Evolutionary conservation across 768 basidiomycete genomes (phyloP).

Genomic region (Termitomyces sp.): DNA sequence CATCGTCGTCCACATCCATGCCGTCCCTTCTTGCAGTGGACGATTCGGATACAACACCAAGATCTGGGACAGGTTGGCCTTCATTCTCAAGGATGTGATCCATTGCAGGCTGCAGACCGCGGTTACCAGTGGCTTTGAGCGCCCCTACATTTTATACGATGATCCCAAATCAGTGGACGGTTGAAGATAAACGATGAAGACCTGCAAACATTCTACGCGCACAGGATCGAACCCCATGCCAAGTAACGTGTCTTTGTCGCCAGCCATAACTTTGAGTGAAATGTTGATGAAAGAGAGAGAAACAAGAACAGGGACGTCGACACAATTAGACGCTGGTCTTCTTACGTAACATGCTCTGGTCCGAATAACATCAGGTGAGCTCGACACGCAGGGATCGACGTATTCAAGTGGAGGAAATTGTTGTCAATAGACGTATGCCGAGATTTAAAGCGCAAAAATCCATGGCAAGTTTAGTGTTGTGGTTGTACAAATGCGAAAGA

Average conservation of each 20-base stretch:
- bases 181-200: slow-evolving; percentile 3
- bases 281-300: neutral
- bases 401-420: neutral
- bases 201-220: slow-evolving; percentile 75
- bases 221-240: slow-evolving; percentile 85
- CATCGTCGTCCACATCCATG: slow-evolving; percentile 65
- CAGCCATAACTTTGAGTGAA: slow-evolving; percentile 30
- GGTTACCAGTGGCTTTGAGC: slow-evolving; percentile 72
- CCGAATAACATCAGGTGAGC: neutral
- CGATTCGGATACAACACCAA: slow-evolving; percentile 36
- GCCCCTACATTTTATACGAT: slow-evolving; percentile 58
- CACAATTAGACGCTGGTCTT: slow-evolving; percentile 5
- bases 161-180: slow-evolving; percentile 6
- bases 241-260: slow-evolving; percentile 71
- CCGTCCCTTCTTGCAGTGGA: slow-evolving; percentile 19
- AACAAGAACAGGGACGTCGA: neutral
- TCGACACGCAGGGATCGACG: neutral
- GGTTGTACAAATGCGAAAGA: neutral
- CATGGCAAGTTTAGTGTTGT: neutral
- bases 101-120: slow-evolving; percentile 89
- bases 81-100: slow-evolving; percentile 85
- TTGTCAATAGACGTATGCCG: neutral
- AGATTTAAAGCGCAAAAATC: neutral
- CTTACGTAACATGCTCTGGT: slow-evolving; percentile 3
- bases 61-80: slow-evolving; percentile 67